Evolutionary conservation across 2,329 filamentous ascomycete genomes (phyloP), one percentile per base, ranked within the genome.

Genomic region (Nemania abortiva): DNA sequence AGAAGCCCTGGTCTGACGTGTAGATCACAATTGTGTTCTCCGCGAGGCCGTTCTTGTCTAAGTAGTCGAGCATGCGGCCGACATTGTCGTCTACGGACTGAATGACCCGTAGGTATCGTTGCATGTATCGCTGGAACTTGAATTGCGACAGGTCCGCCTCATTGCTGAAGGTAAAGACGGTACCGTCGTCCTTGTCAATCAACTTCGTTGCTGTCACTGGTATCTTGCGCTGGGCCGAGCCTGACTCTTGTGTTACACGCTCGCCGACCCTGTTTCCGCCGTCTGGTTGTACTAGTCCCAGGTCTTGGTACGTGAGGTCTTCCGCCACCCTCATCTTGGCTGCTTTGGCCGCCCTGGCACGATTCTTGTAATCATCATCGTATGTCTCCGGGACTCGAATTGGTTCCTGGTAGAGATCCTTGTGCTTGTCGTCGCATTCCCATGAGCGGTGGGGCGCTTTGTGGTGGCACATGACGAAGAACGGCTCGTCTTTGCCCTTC

Each of bases 51-150:
- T 83, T 77, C 0, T 72, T 71, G 13, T 86, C 84, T 0, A 87
- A 78, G 52, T 79, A 84, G 56, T 85, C 79, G 0, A 87, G 78
- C 66, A 87, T 76, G 0, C 82, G 80, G 1, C 85, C 85, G 1
- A 86, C 83, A 58, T 84, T 86, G 57, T 88, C 85, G 66, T 88
- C 86, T 37, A 88, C 81, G 24, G 78, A 80, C 70, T 86, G 84
- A 39, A 88, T 85, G 0, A 82, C 84, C 0, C 85, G 84, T 0
- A 88, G 79, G 55, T 88, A 88, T 1, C 85, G 81, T 77, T 87
- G 83, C 84, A 87, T 86, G 71, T 88, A 88, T 2, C 86, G 80
- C 75, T 88, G 85, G 70, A 84, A 88, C 74, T 88, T 88, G 80
- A 86, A 88, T 62, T 85, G 81, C 10, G 82, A 80, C 0, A 87